A percentile compares a stretch with the other conserved stretches of the same genome.
Conservation (phyloP, 257 asterid species). For the Capsicum baccatum region DNA sequence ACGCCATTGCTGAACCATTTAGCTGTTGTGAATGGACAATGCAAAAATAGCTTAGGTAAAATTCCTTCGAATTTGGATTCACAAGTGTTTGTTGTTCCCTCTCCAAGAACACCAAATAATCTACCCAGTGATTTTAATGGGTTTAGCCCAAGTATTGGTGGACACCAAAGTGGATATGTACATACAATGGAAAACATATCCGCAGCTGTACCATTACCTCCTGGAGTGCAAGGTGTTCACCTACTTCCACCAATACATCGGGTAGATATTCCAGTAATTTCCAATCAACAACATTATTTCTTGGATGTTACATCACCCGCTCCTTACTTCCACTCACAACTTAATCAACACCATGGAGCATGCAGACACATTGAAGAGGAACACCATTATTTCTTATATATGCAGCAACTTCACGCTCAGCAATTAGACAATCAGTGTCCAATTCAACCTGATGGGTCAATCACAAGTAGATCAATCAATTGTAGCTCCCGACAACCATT, state of each 20-base stretch:
- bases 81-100: slow-evolving; percentile 10
- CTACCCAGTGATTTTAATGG: slow-evolving; percentile 3
- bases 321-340: slow-evolving; percentile 26
- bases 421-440: background rate
- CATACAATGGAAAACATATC: slow-evolving; percentile 28
- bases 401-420: slow-evolving; percentile 16
- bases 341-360: slow-evolving; percentile 19
- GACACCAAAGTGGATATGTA: slow-evolving; percentile 26
- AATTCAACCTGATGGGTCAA: background rate
- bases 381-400: slow-evolving; percentile 28
- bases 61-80: slow-evolving; percentile 19
- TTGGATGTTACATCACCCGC: slow-evolving; percentile 21
- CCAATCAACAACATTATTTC: slow-evolving; percentile 25
- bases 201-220: slow-evolving; percentile 24
- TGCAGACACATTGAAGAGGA: slow-evolving; percentile 25
- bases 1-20: slow-evolving; percentile 23
- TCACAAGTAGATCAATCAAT: slow-evolving; percentile 16
- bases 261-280: slow-evolving; percentile 26
- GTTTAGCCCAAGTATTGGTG: slow-evolving; percentile 24
- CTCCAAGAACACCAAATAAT: slow-evolving; percentile 26
- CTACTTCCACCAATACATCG: slow-evolving; percentile 20
- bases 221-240: slow-evolving; percentile 30
- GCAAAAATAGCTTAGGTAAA: slow-evolving; percentile 19
- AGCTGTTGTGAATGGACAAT: slow-evolving; percentile 20
- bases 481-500: slow-evolving; percentile 3